Evolutionary conservation across 257 asterid genomes (phyloP).

Genomic region (Mentha longifolia): DNA sequence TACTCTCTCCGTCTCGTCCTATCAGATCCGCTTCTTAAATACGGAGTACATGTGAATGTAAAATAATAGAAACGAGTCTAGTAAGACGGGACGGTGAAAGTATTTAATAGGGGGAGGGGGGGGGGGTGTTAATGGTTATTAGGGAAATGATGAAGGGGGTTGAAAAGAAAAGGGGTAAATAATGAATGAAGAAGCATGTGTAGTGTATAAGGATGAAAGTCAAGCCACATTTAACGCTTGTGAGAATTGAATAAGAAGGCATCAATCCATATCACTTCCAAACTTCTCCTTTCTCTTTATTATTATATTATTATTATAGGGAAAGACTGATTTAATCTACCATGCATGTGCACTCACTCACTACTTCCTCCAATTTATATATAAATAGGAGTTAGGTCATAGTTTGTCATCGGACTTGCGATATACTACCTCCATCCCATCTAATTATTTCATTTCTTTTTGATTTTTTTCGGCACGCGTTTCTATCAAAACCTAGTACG

Average conservation of each 20-base stretch:
- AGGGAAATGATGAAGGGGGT: conserved; percentile 8
- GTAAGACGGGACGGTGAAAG: too few relatives aligned
- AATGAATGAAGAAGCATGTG: conserved; percentile 28
- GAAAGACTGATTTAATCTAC: neutral
- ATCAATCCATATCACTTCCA: conserved; percentile 34
- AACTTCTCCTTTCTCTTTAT: conserved; percentile 28
- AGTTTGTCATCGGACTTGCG: neutral
- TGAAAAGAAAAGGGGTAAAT: conserved; percentile 3
- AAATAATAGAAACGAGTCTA: too few relatives aligned
- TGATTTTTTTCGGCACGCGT: too few relatives aligned
- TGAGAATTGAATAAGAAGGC: conserved; percentile 22
- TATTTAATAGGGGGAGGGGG: too few relatives aligned
- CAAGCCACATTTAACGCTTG: conserved; percentile 28
- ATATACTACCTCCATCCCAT: too few relatives aligned
- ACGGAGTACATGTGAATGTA: too few relatives aligned
- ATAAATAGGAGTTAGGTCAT: neutral
- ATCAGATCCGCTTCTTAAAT: too few relatives aligned
- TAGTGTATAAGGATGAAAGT: conserved; percentile 35
- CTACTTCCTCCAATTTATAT: neutral
- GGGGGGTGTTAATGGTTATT: neutral
- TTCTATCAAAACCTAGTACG: too few relatives aligned
- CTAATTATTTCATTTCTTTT: too few relatives aligned
- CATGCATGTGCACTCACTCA: conserved; percentile 30
- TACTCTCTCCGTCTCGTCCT: too few relatives aligned
- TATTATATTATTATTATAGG: neutral